Evolutionary conservation across 1,284 basidiomycete genomes (phyloP), one percentile per base, ranked within the genome.

Genomic region (Ceratobasidium sp.): DNA sequence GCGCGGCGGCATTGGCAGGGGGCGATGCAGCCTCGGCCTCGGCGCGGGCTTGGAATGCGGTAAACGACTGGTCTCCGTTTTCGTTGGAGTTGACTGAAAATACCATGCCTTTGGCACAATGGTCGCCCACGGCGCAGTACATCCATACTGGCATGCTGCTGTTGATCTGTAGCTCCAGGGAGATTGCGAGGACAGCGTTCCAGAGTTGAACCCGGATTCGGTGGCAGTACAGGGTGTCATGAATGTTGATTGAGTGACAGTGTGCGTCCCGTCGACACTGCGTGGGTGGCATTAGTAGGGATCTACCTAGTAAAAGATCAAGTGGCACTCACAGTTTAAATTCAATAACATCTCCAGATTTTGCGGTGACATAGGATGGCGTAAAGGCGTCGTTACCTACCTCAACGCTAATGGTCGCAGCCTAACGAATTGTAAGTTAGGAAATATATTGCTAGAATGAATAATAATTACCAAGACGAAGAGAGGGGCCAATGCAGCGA

Each of bases 81-180:
- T 77, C 72, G 1, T 84, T 81, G 1, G 85, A 80, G 75, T 90
- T 90, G 77, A 90, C 88, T 52, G 83, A 80, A 52, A 77, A 75
- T 50, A 77, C 77, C 77, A 78, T 78, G 29, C 76, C 75, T 15
- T 68, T 70, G 38, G 71, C 47, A 69, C 76, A 77, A 70, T 77
- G 76, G 13, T 65, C 69, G 29, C 43, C 53, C 55, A 71, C 70
- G 43, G 67, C 55, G 79, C 86, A 88, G 82, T 79, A 87, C 78
- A 85, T 86, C 86, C 86, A 88, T 68, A 87, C 81, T 7, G 86
- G 77, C 10, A 74, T 71, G 22, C 73, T 74, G 52, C 72, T 70
- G 56, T 73, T 75, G 56, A 78, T 71, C 54, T 73, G 17, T 69
- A 78, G 32, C 77, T 75, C 72, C 74, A 78, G 70, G 12, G 73